Conservation (phyloP, 345 rosid genomes). For the Dovyalis caffra region DNA sequence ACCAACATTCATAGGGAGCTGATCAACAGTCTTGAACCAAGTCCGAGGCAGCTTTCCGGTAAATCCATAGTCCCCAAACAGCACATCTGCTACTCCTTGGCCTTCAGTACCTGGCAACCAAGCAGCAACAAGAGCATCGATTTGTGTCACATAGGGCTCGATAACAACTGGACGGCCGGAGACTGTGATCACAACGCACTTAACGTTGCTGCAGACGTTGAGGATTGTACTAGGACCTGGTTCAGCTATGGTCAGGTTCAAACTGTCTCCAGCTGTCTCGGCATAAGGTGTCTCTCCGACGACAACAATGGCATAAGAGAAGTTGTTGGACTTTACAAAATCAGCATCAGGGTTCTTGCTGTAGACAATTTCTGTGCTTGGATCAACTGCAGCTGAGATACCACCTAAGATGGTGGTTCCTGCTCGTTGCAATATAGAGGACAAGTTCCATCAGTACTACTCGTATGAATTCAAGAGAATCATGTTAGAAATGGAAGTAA, state of each 20-base stretch:
- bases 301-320: conserved; percentile 26
- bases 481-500: neutral
- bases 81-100: conserved; percentile 25
- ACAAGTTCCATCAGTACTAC: neutral
- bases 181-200: conserved; percentile 25
- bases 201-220: conserved; percentile 10
- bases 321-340: conserved; percentile 7
- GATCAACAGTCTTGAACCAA: conserved; percentile 15
- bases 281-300: conserved; percentile 28
- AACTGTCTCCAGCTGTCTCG: conserved; percentile 11
- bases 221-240: conserved; percentile 9
- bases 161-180: conserved; percentile 24
- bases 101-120: conserved; percentile 29
- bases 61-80: conserved; percentile 27
- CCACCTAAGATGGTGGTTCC: conserved; percentile 25
- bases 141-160: conserved; percentile 4
- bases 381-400: conserved; percentile 13
- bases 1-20: conserved; percentile 28
- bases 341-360: conserved; percentile 12
- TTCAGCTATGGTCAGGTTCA: conserved; percentile 10
- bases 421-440: neutral
- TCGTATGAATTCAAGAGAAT: neutral
- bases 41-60: conserved; percentile 22
- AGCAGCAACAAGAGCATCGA: conserved; percentile 21
- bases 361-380: conserved; percentile 15